A percentile compares a stretch with the other conserved stretches of the same genome.
Conservation (phyloP, 805 yeast species). For the Metschnikowia amazonensis region DNA sequence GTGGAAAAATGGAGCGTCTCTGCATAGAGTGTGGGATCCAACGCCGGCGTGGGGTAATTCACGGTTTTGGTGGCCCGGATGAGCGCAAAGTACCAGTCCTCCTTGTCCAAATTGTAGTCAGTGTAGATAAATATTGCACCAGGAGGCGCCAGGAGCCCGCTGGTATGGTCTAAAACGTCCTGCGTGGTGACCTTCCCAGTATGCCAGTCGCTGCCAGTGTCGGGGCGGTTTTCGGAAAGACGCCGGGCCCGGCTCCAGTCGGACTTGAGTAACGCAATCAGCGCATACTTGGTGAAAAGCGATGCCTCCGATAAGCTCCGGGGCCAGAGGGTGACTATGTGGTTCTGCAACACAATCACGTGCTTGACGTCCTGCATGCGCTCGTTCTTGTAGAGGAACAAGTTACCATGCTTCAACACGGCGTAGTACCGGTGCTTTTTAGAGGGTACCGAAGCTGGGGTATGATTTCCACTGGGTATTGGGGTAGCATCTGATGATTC, state of each 20-base stretch:
- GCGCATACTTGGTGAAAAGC: slow-evolving; percentile 73
- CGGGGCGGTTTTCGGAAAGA: slow-evolving; percentile 18
- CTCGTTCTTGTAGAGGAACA: slow-evolving; percentile 78
- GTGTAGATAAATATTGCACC: slow-evolving; percentile 60
- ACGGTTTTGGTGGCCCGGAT: slow-evolving; percentile 66
- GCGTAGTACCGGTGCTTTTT: slow-evolving; percentile 64
- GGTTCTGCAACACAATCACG: slow-evolving; percentile 71
- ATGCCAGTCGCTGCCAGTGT: slow-evolving; percentile 9
- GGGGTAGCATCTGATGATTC: not conserved
- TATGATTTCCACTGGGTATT: not conserved
- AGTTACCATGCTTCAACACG: slow-evolving; percentile 78
- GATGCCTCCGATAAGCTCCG: slow-evolving; percentile 67
- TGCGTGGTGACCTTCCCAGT: slow-evolving; percentile 20
- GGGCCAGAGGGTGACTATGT: slow-evolving; percentile 83
- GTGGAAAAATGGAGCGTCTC: slow-evolving; percentile 70
- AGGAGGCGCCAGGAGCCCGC: slow-evolving; percentile 29
- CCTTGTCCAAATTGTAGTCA: slow-evolving; percentile 78
- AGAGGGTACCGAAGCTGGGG: slow-evolving; percentile 1
- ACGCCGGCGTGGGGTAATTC: slow-evolving; percentile 6
- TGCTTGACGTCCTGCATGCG: slow-evolving; percentile 62
- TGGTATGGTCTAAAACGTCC: slow-evolving; percentile 24
- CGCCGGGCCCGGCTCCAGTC: slow-evolving; percentile 27
- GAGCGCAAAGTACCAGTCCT: slow-evolving; percentile 88
- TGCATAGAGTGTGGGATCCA: slow-evolving; percentile 60
- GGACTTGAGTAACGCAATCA: slow-evolving; percentile 66